Conservation (phyloP, 2,329 filamentous ascomycete species). For the Tolypocladium capitatum region DNA sequence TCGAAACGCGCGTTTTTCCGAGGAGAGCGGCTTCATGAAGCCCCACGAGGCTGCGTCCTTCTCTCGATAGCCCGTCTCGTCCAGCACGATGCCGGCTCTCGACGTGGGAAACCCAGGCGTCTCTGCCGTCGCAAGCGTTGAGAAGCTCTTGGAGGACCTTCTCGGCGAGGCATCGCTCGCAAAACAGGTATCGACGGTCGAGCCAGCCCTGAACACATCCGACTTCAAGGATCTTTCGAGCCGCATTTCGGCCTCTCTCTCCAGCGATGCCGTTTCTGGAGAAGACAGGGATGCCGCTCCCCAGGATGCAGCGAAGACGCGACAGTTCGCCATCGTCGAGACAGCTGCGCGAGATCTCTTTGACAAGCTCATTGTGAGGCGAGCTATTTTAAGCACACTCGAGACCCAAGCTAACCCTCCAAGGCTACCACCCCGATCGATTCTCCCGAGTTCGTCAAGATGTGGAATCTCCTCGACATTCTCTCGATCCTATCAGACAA, state of each 20-base stretch:
- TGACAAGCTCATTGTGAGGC: conserved; percentile 60
- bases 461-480: conserved; percentile 92
- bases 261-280: conserved; percentile 13
- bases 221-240: conserved; percentile 42
- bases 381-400: neutral
- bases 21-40: neutral
- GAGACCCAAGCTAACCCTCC: conserved; percentile 3
- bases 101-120: conserved; percentile 33
- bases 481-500: conserved; percentile 78
- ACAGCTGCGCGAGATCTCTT: conserved; percentile 73
- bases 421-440: conserved; percentile 66
- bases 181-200: conserved; percentile 49
- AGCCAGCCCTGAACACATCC: conserved; percentile 61
- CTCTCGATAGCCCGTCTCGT: neutral
- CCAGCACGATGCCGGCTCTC: conserved; percentile 34
- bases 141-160: conserved; percentile 39
- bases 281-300: conserved; percentile 19
- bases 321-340: conserved; percentile 62
- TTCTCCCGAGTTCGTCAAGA: conserved; percentile 61
- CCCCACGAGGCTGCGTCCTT: neutral
- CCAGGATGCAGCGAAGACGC: conserved; percentile 25
- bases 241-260: conserved; percentile 25
- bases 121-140: conserved; percentile 39
- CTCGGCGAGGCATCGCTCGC: conserved; percentile 43
- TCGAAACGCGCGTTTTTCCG: neutral